Evolutionary conservation across 1,284 basidiomycete species (phyloP).

Genomic region (Cutaneotrichosporon spelunceum): DNA sequence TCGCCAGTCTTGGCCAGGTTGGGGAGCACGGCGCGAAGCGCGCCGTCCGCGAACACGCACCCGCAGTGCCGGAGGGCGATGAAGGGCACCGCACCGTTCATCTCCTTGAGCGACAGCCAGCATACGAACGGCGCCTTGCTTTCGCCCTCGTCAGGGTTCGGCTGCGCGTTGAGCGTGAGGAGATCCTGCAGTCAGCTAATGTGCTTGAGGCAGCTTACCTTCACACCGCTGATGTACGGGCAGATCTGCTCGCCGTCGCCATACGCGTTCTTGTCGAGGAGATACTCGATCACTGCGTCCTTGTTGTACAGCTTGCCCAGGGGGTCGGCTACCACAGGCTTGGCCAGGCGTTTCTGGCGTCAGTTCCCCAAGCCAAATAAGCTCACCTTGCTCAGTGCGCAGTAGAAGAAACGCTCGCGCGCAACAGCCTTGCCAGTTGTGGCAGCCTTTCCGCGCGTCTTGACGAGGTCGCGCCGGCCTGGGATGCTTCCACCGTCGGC

Average conservation of each 20-base stretch:
- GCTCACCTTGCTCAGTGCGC: slow-evolving; percentile 83
- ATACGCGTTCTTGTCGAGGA: slow-evolving; percentile 69
- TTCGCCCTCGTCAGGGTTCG: slow-evolving; percentile 58
- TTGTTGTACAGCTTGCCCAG: slow-evolving; percentile 93
- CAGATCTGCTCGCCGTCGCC: slow-evolving; percentile 81
- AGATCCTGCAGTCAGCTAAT: slow-evolving; percentile 64
- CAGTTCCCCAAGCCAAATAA: neutral
- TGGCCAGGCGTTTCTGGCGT: slow-evolving; percentile 67
- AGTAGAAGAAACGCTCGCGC: slow-evolving; percentile 82
- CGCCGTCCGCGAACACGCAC: slow-evolving; percentile 58
- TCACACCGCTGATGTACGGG: slow-evolving; percentile 78
- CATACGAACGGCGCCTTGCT: slow-evolving; percentile 70
- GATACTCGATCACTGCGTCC: slow-evolving; percentile 80
- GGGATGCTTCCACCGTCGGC: slow-evolving; percentile 53
- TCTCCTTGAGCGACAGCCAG: slow-evolving; percentile 83
- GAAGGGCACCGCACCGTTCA: slow-evolving; percentile 85
- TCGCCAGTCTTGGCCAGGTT: slow-evolving; percentile 29
- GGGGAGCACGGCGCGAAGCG: slow-evolving; percentile 42
- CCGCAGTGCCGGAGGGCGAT: slow-evolving; percentile 80
- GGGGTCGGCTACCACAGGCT: slow-evolving; percentile 82
- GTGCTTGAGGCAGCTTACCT: slow-evolving; percentile 60
- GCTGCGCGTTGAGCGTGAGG: slow-evolving; percentile 71
- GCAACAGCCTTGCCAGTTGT: slow-evolving; percentile 79
- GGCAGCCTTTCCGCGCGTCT: slow-evolving; percentile 52
- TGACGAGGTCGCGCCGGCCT: slow-evolving; percentile 51